Conservation (phyloP, 1,139 yeast genomes). For the Pichia sp. region DNA sequence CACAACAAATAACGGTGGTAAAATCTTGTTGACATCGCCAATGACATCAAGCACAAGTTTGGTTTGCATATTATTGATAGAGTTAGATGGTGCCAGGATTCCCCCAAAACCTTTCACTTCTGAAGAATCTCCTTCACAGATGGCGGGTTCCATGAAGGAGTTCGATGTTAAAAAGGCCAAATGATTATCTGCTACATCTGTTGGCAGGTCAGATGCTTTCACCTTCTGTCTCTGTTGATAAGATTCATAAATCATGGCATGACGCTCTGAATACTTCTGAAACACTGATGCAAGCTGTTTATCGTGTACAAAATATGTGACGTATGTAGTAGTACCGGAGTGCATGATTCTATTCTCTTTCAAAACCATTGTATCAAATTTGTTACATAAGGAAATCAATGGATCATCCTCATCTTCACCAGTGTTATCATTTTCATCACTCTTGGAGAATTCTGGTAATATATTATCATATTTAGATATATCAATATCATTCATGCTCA, state of each 20-base stretch:
- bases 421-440: not conserved
- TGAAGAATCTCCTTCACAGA: constrained; percentile 18
- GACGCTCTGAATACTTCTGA: constrained; percentile 23
- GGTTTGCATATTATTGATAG: constrained; percentile 5
- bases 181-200: constrained; percentile 7
- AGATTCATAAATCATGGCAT: constrained; percentile 19
- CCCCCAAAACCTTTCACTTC: not conserved
- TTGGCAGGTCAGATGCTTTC: constrained; percentile 13
- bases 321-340: constrained; percentile 36
- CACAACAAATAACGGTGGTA: constrained; percentile 31
- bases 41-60: constrained; percentile 13
- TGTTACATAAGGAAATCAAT: constrained; percentile 9
- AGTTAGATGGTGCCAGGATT: not conserved
- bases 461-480: constrained; percentile 15
- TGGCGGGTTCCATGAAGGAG: constrained; percentile 22
- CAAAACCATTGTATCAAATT: constrained; percentile 33
- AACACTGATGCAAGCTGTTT: constrained; percentile 28
- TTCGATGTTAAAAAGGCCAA: constrained; percentile 12
- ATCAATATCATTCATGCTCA: constrained; percentile 22
- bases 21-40: constrained; percentile 28
- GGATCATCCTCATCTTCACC: constrained; percentile 20
- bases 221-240: constrained; percentile 17
- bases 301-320: constrained; percentile 32
- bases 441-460: constrained; percentile 5
- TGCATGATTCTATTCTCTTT: constrained; percentile 36